Conservation (phyloP, 2,329 filamentous ascomycete species). For the Keithomyces neogunnii region DNA sequence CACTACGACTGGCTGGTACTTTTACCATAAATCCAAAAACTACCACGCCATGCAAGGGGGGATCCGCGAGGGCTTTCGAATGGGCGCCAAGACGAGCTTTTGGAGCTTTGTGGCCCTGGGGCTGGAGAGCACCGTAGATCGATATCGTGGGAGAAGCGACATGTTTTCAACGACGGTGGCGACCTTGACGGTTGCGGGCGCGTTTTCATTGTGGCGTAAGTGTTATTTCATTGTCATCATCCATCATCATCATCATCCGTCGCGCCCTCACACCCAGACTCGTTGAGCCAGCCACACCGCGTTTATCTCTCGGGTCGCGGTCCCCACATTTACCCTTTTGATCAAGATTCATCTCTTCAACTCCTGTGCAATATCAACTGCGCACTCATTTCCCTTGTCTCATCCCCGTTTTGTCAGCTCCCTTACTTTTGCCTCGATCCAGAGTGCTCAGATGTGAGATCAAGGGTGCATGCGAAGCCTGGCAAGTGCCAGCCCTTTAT, state of each 20-base stretch:
- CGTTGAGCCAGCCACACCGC: background rate
- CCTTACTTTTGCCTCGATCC: background rate
- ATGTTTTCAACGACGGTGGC: constrained; percentile 75
- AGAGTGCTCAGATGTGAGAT: background rate
- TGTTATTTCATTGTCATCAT: constrained; percentile 12
- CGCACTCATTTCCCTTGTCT: background rate
- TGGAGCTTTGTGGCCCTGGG: constrained; percentile 72
- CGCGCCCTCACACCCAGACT: background rate
- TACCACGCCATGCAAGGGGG: constrained; percentile 77
- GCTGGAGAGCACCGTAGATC: constrained; percentile 69
- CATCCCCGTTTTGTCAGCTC: background rate
- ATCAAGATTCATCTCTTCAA: background rate
- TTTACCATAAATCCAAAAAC: constrained; percentile 99
- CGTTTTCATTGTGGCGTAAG: constrained; percentile 81
- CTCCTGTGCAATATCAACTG: background rate
- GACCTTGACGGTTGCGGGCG: constrained; percentile 73
- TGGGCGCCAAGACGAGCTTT: constrained; percentile 60
- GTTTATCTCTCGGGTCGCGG: background rate
- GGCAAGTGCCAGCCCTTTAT: constrained; percentile 11
- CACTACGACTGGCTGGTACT: constrained; percentile 80
- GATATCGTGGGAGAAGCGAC: constrained; percentile 61
- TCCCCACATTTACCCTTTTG: background rate
- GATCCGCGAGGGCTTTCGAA: constrained; percentile 66
- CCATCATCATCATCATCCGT: constrained; percentile 3
- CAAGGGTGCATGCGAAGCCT: background rate